These are phyloP conservation scores for Talaromyces liani DNA, from an alignment of 495 filamentous ascomycete genomes.

Conservation along the genomic window DNA sequence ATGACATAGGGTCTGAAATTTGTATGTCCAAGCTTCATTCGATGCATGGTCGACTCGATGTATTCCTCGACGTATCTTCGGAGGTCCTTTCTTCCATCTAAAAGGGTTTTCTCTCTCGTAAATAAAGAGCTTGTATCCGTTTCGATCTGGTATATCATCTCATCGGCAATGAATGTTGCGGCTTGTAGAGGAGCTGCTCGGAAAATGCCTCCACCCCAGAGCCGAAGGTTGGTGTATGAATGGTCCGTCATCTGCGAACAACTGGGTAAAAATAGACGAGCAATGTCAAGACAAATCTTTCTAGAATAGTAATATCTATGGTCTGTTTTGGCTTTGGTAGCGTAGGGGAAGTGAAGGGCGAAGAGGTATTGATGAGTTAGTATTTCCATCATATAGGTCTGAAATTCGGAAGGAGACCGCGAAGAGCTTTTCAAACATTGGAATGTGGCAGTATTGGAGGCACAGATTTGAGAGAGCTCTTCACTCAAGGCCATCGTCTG, in stretches of 20 bases:
- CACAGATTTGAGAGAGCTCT: neutral
- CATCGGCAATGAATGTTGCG: neutral
- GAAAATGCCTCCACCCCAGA: conserved; percentile 3
- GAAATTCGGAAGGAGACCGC: neutral
- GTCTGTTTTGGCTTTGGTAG: neutral
- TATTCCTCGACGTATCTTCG: neutral
- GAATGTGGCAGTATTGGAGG: neutral
- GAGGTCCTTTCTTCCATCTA: neutral
- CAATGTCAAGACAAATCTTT: neutral
- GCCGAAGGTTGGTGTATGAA: neutral
- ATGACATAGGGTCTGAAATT: conserved; percentile 2
- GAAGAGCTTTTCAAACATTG: neutral
- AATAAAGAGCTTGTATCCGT: neutral
- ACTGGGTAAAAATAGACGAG: neutral
- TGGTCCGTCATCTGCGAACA: neutral
- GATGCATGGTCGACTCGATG: neutral
- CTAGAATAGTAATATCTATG: neutral
- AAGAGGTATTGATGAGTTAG: conserved; percentile 3
- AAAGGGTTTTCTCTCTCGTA: neutral
- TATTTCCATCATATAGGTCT: conserved; percentile 1
- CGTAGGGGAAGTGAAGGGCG: conserved; percentile 1
- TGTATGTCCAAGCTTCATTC: neutral
- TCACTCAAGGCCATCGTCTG: neutral
- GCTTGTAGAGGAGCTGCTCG: conserved; percentile 1
- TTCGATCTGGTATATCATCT: neutral